Percentiles rank a stretch among this genome's conserved stretches.
Evolutionary conservation across 2,329 filamentous ascomycete genomes (phyloP).

Genomic region (Curvularia spicifera): DNA sequence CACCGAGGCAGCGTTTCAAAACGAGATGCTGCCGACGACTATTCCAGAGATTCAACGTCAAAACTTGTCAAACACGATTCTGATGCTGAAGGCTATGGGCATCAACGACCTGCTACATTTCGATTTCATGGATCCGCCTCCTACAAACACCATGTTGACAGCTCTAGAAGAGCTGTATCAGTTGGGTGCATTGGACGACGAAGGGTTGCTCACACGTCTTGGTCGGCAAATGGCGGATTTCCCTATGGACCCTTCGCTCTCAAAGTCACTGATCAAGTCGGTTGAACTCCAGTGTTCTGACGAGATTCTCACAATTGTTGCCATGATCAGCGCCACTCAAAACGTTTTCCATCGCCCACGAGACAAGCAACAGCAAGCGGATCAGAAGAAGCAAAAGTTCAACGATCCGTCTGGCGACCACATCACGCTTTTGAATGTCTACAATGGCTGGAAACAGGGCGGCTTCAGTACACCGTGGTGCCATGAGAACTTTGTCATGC

Average conservation of each 20-base stretch:
- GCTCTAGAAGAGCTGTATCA: constrained; percentile 95
- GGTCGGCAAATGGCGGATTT: constrained; percentile 99
- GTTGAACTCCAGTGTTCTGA: constrained; percentile 90
- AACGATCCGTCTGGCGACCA: constrained; percentile 95
- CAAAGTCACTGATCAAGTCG: constrained; percentile 87
- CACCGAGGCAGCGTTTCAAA: constrained; percentile 93
- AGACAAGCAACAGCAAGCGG: constrained; percentile 94
- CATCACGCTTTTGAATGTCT: constrained; percentile 92
- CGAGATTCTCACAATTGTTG: constrained; percentile 89
- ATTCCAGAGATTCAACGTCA: constrained; percentile 97
- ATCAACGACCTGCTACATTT: constrained; percentile 98
- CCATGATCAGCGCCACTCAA: constrained; percentile 71
- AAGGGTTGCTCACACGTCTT: constrained; percentile 88
- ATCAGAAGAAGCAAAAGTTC: constrained; percentile 98
- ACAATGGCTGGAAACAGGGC: constrained; percentile 92
- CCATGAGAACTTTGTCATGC: constrained; percentile 97
- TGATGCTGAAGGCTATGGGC: constrained; percentile 99
- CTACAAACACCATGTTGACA: constrained; percentile 96
- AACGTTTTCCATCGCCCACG: constrained; percentile 94
- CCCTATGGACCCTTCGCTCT: constrained; percentile 92
- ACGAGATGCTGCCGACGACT: constrained; percentile 94
- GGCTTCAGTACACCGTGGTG: constrained; percentile 89
- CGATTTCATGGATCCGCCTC: constrained; percentile 98
- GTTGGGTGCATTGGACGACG: constrained; percentile 88
- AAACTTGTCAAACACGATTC: constrained; percentile 88